Percentiles rank a stretch among this genome's conserved stretches.
Evolutionary conservation across 495 filamentous ascomycete genomes (phyloP).

Genomic region (Thozetella sp.): DNA sequence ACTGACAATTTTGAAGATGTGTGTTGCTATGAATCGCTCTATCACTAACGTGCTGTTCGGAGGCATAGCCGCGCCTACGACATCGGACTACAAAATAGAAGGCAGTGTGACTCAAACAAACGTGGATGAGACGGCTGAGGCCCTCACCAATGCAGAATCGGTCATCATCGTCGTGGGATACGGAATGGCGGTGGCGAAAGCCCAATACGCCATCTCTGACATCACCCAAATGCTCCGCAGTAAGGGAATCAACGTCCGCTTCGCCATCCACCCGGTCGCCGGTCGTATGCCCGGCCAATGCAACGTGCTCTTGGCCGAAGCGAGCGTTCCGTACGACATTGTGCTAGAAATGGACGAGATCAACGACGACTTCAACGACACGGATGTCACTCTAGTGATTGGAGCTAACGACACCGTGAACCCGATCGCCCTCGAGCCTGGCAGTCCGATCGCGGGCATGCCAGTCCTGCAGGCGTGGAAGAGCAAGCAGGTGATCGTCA

Average conservation of each 20-base stretch:
- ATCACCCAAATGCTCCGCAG: conserved; percentile 70
- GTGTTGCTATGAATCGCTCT: conserved; percentile 81
- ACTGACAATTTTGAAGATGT: conserved; percentile 41
- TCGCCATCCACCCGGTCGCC: conserved; percentile 83
- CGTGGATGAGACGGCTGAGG: conserved; percentile 74
- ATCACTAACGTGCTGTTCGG: conserved; percentile 82
- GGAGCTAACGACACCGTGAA: conserved; percentile 88
- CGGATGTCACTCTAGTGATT: conserved; percentile 83
- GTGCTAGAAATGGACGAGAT: conserved; percentile 91
- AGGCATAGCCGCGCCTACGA: conserved; percentile 63
- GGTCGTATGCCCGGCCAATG: conserved; percentile 87
- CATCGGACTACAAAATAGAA: conserved; percentile 70
- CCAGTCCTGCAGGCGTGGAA: conserved; percentile 86
- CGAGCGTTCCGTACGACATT: conserved; percentile 81
- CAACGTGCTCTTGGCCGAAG: conserved; percentile 82
- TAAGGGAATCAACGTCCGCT: conserved; percentile 76
- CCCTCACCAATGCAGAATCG: conserved; percentile 67
- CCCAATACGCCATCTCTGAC: conserved; percentile 81
- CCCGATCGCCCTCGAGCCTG: conserved; percentile 77
- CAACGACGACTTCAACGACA: conserved; percentile 82
- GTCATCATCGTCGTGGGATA: conserved; percentile 86
- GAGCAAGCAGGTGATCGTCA: conserved; percentile 85
- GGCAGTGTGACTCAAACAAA: conserved; percentile 71
- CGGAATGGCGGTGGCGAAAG: conserved; percentile 87
- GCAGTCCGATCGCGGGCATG: conserved; percentile 82